Evolutionary conservation across 2,329 filamentous ascomycete genomes (phyloP).

Genomic region (Ophiostoma ips): DNA sequence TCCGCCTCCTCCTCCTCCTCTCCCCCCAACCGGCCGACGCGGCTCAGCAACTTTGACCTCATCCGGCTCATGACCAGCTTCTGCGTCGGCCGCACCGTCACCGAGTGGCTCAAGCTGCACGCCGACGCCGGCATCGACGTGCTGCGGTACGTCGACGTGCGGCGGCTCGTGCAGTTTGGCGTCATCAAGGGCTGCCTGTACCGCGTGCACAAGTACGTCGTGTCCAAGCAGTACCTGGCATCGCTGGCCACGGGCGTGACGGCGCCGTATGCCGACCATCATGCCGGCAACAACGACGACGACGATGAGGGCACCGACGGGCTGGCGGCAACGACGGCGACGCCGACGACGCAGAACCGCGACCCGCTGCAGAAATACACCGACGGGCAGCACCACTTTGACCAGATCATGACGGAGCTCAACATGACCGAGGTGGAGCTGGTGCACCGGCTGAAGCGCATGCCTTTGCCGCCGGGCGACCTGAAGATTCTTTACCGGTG

Average conservation of each 20-base stretch:
- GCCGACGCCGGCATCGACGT: conserved; percentile 49
- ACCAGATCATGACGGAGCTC: conserved; percentile 69
- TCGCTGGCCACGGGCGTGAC: conserved; percentile 41
- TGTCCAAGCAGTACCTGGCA: conserved; percentile 50
- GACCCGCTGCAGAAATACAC: conserved; percentile 52
- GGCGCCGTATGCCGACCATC: conserved; percentile 14
- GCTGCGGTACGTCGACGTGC: conserved; percentile 67
- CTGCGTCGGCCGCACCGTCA: conserved; percentile 67
- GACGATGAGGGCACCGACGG: conserved; percentile 6
- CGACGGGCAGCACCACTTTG: conserved; percentile 63
- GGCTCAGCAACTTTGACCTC: conserved; percentile 48
- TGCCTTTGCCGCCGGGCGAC: conserved; percentile 38
- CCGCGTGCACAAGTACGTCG: conserved; percentile 80
- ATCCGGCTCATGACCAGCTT: conserved; percentile 79
- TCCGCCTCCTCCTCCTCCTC: neutral
- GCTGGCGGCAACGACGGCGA: neutral
- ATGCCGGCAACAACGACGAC: neutral
- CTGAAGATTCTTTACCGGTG: conserved; percentile 40
- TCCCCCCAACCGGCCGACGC: conserved; percentile 13
- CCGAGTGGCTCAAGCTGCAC: conserved; percentile 73
- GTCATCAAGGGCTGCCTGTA: conserved; percentile 92
- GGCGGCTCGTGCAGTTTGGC: conserved; percentile 87
- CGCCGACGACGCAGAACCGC: conserved; percentile 17
- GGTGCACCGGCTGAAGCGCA: conserved; percentile 49
- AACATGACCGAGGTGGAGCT: conserved; percentile 57